These are phyloP conservation scores for Collariella sp. DNA, from an alignment of 495 filamentous ascomycete genomes.

Conservation along the genomic window DNA sequence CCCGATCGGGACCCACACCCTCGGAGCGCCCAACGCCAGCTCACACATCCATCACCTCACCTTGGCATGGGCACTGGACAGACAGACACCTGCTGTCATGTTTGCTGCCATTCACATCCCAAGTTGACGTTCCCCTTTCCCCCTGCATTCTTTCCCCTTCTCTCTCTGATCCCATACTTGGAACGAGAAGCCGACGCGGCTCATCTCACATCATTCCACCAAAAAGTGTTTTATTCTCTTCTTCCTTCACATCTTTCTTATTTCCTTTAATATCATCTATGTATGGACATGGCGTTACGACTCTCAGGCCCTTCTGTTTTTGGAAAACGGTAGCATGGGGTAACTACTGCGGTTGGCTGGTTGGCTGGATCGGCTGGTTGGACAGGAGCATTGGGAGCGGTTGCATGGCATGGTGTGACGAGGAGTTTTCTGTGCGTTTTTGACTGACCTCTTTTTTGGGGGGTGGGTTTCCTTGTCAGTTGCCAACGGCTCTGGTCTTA, in stretches of 20 bases:
- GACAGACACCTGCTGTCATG: too few relatives aligned
- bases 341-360: not conserved
- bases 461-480: not conserved
- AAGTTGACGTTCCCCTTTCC: not conserved
- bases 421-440: not conserved
- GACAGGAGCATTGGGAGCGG: constrained; percentile 1
- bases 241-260: not conserved
- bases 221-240: not conserved
- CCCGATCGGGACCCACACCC: constrained; percentile 4
- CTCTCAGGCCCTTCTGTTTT: not conserved
- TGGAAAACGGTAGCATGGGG: not conserved
- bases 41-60: not conserved
- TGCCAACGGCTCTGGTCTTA: not conserved
- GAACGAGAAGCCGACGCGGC: not conserved
- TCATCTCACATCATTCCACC: not conserved
- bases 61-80: not conserved
- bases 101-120: too few relatives aligned
- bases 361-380: not conserved
- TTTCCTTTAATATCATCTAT: not conserved
- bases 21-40: not conserved
- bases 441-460: not conserved
- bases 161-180: not conserved
- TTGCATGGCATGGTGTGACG: constrained; percentile 6
- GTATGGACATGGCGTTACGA: not conserved
- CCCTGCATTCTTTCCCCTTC: not conserved